phyloP scores from a whole-genome alignment of 1,139 yeast species.

The Magnusiomyces tetraspermus region DNA sequence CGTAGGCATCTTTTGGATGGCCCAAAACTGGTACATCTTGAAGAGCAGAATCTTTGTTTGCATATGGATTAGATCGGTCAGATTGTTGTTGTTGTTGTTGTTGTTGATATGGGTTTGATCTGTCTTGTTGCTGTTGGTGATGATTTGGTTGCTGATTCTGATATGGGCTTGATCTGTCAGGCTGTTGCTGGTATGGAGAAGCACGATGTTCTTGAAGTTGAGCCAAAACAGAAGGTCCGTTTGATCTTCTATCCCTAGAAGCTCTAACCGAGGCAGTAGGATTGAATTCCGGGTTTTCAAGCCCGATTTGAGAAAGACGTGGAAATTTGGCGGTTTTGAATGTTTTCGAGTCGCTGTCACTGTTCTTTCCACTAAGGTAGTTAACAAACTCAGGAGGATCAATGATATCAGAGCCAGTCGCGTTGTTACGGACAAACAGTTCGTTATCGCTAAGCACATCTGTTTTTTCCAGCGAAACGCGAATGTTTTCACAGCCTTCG shows the following conservation, averaged over 20 bases:
- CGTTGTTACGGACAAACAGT: slow-evolving; percentile 45
- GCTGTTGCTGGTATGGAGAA: background rate
- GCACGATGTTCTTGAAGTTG: background rate
- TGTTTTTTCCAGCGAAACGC: slow-evolving; percentile 60
- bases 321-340: slow-evolving; percentile 28
- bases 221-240: background rate
- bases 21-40: background rate
- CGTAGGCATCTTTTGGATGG: slow-evolving; percentile 1
- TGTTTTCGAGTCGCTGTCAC: slow-evolving; percentile 21
- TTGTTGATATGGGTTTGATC: too few species aligned
- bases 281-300: slow-evolving; percentile 11
- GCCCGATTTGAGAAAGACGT: slow-evolving; percentile 15
- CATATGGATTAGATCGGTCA: too few species aligned
- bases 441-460: slow-evolving; percentile 54
- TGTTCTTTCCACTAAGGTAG: slow-evolving; percentile 37
- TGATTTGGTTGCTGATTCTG: too few species aligned
- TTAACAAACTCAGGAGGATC: slow-evolving; percentile 49
- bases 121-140: too few species aligned
- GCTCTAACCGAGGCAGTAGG: slow-evolving; percentile 3
- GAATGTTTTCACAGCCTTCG: slow-evolving; percentile 59
- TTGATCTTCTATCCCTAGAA: slow-evolving; percentile 2
- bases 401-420: slow-evolving; percentile 58
- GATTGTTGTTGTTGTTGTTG: too few species aligned
- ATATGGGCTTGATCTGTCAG: background rate
- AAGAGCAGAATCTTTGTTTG: background rate